Conservation (phyloP, 352 stramenopile genomes). For the Peronospora farinosa region DNA sequence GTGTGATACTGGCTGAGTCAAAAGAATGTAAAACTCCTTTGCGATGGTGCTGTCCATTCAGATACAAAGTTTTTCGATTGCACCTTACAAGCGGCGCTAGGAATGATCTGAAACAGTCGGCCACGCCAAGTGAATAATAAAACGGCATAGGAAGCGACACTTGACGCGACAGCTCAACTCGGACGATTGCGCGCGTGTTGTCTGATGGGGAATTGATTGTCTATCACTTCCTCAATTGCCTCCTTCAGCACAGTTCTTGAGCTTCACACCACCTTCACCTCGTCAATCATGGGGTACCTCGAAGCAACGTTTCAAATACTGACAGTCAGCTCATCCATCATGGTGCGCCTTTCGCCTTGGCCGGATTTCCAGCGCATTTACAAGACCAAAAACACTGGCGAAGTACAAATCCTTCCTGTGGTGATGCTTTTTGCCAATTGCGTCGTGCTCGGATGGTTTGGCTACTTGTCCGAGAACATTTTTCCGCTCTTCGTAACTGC, state of each 20-base stretch:
- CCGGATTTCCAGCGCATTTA: conserved; percentile 52
- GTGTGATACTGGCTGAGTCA: no score
- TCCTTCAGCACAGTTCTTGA: neutral
- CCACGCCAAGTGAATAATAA: no score
- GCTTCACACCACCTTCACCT: neutral
- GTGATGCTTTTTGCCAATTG: conserved; percentile 64
- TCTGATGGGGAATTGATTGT: neutral
- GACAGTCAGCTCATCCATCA: conserved; percentile 56
- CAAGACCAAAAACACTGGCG: conserved; percentile 38
- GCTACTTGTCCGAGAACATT: conserved; percentile 40
- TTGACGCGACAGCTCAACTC: no score
- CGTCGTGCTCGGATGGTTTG: conserved; percentile 50
- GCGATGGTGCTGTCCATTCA: no score
- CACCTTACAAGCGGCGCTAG: no score
- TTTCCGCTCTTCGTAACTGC: conserved; percentile 55
- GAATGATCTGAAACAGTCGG: no score
- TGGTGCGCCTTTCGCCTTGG: conserved; percentile 55
- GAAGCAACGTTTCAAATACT: conserved; percentile 42
- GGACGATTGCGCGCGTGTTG: no score
- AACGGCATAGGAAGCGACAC: no score
- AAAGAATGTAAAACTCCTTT: no score
- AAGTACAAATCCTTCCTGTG: conserved; percentile 48
- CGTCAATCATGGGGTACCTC: conserved; percentile 14
- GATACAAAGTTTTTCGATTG: no score
- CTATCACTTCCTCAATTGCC: neutral